Percentiles rank a stretch among this genome's conserved stretches.
These are phyloP conservation scores for Teunomyces stri DNA, from an alignment of 805 yeast species.

Conservation along the genomic window DNA sequence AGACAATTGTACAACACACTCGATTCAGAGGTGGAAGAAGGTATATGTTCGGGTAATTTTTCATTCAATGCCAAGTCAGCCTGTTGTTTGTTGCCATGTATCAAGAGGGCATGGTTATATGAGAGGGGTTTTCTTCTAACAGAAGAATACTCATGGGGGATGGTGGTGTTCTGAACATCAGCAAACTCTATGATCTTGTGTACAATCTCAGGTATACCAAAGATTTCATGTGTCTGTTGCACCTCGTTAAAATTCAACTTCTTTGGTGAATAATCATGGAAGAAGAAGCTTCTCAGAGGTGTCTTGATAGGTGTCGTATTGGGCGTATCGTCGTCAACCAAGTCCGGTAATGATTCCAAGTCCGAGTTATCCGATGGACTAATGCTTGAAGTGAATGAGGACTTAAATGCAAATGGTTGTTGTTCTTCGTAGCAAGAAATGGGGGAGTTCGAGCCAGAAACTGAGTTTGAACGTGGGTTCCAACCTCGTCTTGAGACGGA, in stretches of 20 bases:
- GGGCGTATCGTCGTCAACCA: slow-evolving; percentile 29
- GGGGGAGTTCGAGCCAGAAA: slow-evolving; percentile 1
- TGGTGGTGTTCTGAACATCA: slow-evolving; percentile 47
- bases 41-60: slow-evolving; percentile 6
- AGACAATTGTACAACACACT: slow-evolving; percentile 57
- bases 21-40: slow-evolving; percentile 3
- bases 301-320: slow-evolving; percentile 13
- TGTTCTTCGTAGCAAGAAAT: slow-evolving; percentile 8
- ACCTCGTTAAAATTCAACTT: background rate
- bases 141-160: slow-evolving; percentile 64
- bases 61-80: slow-evolving; percentile 48
- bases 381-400: slow-evolving; percentile 4
- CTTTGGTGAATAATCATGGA: slow-evolving; percentile 5
- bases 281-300: slow-evolving; percentile 5
- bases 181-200: slow-evolving; percentile 57
- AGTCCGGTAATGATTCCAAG: slow-evolving; percentile 38
- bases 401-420: slow-evolving; percentile 12
- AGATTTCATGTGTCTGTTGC: slow-evolving; percentile 40
- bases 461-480: slow-evolving; percentile 6
- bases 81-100: slow-evolving; percentile 52
- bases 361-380: slow-evolving; percentile 23
- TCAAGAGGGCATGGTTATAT: slow-evolving; percentile 62
- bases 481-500: background rate
- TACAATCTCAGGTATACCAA: slow-evolving; percentile 76
- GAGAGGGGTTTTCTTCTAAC: slow-evolving; percentile 68